Evolutionary conservation across 148 eudicot genomes (phyloP).

Genomic region (Vaccinium macrocarpon): DNA sequence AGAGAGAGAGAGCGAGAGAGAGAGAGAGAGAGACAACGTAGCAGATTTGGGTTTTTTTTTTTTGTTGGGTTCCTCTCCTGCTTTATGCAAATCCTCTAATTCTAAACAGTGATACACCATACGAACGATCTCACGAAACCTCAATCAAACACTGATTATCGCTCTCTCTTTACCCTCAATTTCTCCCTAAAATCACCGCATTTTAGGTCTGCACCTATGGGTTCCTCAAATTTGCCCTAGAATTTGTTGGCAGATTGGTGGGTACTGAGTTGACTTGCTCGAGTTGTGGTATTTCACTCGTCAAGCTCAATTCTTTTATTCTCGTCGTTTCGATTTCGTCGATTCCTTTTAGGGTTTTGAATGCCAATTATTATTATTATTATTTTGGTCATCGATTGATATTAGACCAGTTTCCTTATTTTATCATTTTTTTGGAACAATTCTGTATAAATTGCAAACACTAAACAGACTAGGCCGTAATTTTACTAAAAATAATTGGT

Average conservation of each 20-base stretch:
- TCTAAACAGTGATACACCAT: background rate
- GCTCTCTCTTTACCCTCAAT: background rate
- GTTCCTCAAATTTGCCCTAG: conserved; percentile 10
- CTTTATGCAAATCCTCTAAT: conserved; percentile 3
- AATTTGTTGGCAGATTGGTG: conserved; percentile 5
- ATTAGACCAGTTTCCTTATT: background rate
- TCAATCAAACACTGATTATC: background rate
- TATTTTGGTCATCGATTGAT: background rate
- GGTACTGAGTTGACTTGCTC: conserved; percentile 5
- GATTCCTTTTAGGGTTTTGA: conserved; percentile 1
- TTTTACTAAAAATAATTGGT: background rate
- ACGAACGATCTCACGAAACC: conserved; percentile 1
- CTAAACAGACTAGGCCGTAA: background rate
- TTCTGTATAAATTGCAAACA: background rate
- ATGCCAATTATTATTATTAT: background rate
- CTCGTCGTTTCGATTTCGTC: background rate
- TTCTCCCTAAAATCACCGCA: background rate
- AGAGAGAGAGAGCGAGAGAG: background rate
- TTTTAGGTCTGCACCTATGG: background rate
- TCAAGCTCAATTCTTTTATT: background rate
- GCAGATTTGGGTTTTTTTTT: background rate
- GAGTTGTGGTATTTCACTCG: conserved; percentile 13
- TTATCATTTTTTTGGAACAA: background rate
- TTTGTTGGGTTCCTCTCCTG: background rate
- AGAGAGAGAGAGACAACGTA: background rate